Percentiles rank a stretch among this genome's conserved stretches.
Evolutionary conservation across 2,329 filamentous ascomycete genomes (phyloP).

Genomic region (Colletotrichum spinosum): DNA sequence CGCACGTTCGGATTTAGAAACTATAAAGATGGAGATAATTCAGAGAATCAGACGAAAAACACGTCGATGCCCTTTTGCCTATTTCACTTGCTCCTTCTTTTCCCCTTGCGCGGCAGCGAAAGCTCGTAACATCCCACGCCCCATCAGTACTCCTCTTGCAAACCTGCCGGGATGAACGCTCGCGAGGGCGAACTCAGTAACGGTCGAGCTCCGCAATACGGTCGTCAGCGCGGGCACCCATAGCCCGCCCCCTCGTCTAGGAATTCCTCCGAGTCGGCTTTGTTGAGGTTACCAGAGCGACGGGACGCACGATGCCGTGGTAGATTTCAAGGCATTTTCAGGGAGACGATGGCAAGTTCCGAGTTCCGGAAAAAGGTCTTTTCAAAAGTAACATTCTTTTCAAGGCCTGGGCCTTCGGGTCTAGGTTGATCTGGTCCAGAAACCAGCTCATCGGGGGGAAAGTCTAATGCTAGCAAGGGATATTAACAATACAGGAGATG

Average conservation of each 20-base stretch:
- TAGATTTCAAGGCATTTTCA: not conserved
- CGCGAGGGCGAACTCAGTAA: too few species aligned
- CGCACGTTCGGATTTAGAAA: not conserved
- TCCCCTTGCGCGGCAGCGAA: not conserved
- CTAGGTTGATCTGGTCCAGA: not conserved
- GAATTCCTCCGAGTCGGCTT: not conserved
- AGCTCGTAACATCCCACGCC: not conserved
- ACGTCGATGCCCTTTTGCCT: not conserved
- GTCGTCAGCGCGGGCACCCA: too few species aligned
- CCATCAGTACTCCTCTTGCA: too few species aligned
- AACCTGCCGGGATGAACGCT: too few species aligned
- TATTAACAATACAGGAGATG: too few species aligned
- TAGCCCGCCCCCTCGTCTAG: too few species aligned
- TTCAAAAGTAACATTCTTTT: slow-evolving; percentile 1
- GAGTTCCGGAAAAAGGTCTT: not conserved
- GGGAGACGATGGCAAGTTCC: not conserved
- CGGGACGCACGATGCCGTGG: not conserved
- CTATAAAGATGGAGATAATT: not conserved
- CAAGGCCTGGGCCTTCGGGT: not conserved
- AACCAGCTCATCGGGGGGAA: too few species aligned
- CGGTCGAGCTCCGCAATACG: too few species aligned
- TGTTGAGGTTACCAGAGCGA: not conserved
- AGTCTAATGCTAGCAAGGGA: not conserved
- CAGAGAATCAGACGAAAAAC: not conserved
- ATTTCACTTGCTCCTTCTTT: not conserved